Evolutionary conservation across 2,329 filamentous ascomycete species (phyloP), one percentile per base, ranked within the genome.

Genomic region (Zasmidium citrigriseum): DNA sequence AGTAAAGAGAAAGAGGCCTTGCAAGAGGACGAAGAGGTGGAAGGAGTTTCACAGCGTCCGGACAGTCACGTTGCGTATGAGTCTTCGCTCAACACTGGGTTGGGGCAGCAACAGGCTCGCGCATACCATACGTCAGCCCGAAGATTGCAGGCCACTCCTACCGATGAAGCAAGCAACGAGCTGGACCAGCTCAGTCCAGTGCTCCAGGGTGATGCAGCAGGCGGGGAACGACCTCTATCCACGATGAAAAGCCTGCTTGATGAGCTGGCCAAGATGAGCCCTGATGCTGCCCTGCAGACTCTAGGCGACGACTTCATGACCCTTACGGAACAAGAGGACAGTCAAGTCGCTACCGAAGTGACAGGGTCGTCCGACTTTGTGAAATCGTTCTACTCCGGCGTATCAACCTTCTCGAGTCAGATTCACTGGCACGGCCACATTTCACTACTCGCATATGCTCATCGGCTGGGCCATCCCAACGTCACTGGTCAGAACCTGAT

Each of bases 1-100:
- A 49, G 52, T 52, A 67, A 62, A 54, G 66, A 68, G 34, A 64
- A 60, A 49, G 65, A 64, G n/a, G 61, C 57, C 2, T 25, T 63
- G 46, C n/a, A 51, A 34, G 46, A 38, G 50, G 52, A 22, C 11
- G 55, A 46, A 14, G 46, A 41, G 2, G 24, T 12, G 9, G 55
- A 54, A 24, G 18, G 25, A 47, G 20, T 24, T 53, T n/a, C n/a
- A n/a, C n/a, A n/a, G n/a, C n/a, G n/a, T n/a, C n/a, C n/a, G n/a
- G n/a, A n/a, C n/a, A n/a, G n/a, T n/a, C n/a, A n/a, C n/a, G n/a
- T n/a, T n/a, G n/a, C n/a, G n/a, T n/a, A n/a, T n/a, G n/a, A n/a
- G n/a, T n/a, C n/a, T n/a, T 46, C 4, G 38, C n/a, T 23, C 34
- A 48, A 18, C 10, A 10, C 25, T 52, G 29, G 16, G 4, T 41